A percentile compares a stretch with the other conserved stretches of the same genome.
These are phyloP conservation scores for Bassia scoparia DNA, from an alignment of 148 eudicot species.

Conservation along the genomic window DNA sequence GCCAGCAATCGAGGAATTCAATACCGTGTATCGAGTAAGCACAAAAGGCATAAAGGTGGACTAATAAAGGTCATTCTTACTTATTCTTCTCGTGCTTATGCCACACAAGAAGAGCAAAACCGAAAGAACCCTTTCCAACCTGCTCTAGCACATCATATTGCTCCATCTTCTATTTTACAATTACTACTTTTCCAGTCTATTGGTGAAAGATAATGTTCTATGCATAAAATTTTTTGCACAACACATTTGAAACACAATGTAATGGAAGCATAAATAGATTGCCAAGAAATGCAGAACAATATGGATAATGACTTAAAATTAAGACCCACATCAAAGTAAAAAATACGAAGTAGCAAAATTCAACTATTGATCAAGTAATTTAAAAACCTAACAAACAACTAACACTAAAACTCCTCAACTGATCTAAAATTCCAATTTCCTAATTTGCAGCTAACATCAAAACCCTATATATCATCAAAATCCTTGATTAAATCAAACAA, in stretches of 20 bases:
- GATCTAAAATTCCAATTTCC: too few relatives aligned
- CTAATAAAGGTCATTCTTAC: conserved; percentile 40
- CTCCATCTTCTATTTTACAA: conserved; percentile 50
- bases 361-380: conserved; percentile 3
- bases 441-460: too few relatives aligned
- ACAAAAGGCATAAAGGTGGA: too few relatives aligned
- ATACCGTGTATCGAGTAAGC: not conserved
- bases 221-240: not conserved
- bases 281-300: not conserved
- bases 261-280: conserved; percentile 11
- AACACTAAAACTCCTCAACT: too few relatives aligned
- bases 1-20: not conserved
- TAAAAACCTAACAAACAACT: too few relatives aligned
- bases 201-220: conserved; percentile 7
- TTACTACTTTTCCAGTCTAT: conserved; percentile 1
- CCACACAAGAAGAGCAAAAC: conserved; percentile 86
- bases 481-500: too few relatives aligned
- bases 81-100: conserved; percentile 92
- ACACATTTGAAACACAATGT: not conserved
- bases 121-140: conserved; percentile 92
- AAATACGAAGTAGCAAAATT: not conserved
- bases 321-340: not conserved
- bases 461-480: too few relatives aligned
- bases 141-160: conserved; percentile 90
- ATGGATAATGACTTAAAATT: not conserved